A percentile compares a stretch with the other conserved stretches of the same genome.
Conservation (phyloP, 805 yeast genomes). For the Barnettozyma vustinii region DNA sequence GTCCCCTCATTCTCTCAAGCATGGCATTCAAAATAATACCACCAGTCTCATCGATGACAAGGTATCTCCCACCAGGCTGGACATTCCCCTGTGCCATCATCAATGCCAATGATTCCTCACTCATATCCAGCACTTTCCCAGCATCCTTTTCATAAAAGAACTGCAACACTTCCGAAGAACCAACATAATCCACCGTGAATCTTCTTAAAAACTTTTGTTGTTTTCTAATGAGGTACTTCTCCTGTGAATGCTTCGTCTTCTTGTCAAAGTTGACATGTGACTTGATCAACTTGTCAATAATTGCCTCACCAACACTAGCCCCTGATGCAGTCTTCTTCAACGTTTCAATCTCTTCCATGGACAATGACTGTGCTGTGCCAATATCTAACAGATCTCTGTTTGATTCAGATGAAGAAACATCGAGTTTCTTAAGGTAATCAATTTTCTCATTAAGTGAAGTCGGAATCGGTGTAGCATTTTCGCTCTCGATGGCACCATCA, state of each 20-base stretch:
- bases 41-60: slow-evolving; percentile 91
- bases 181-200: slow-evolving; percentile 75
- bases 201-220: slow-evolving; percentile 85
- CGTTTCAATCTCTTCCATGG: slow-evolving; percentile 76
- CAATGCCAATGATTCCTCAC: slow-evolving; percentile 78
- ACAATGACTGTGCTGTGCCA: slow-evolving; percentile 69
- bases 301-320: slow-evolving; percentile 60
- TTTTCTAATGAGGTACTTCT: slow-evolving; percentile 85
- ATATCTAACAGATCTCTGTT: slow-evolving; percentile 63
- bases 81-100: slow-evolving; percentile 75
- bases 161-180: slow-evolving; percentile 64
- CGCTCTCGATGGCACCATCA: slow-evolving; percentile 29
- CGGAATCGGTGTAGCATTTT: slow-evolving; percentile 20
- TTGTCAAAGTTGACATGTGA: slow-evolving; percentile 84
- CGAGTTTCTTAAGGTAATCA: slow-evolving; percentile 26
- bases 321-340: slow-evolving; percentile 67
- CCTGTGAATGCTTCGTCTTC: slow-evolving; percentile 86
- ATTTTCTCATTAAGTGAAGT: slow-evolving; percentile 24
- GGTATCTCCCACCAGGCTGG: slow-evolving; percentile 83
- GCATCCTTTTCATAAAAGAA: slow-evolving; percentile 69
- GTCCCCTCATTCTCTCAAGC: slow-evolving; percentile 80
- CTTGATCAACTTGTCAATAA: slow-evolving; percentile 75
- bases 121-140: slow-evolving; percentile 66
- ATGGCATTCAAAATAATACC: slow-evolving; percentile 82
- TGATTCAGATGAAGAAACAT: slow-evolving; percentile 44